These are phyloP conservation scores for Fraxinus americana DNA, from an alignment of 257 asterid genomes.

Conservation along the genomic window DNA sequence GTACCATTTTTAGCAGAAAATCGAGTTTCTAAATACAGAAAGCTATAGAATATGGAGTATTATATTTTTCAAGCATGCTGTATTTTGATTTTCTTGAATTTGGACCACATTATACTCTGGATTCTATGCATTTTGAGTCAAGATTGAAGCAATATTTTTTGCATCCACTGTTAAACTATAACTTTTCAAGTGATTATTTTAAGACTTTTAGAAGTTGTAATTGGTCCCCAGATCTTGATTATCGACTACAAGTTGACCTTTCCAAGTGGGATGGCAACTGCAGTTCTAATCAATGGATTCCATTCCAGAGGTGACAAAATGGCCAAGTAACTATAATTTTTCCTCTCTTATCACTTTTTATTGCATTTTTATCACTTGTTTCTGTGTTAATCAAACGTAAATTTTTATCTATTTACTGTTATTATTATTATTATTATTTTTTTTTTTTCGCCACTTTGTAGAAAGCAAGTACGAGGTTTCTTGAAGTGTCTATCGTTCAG, in stretches of 20 bases:
- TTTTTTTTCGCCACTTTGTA: constrained; percentile 31
- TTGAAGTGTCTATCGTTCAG: constrained; percentile 64
- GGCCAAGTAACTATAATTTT: constrained; percentile 55
- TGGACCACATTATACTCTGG: constrained; percentile 28
- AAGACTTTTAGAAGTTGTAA: constrained; percentile 10
- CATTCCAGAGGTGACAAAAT: constrained; percentile 67
- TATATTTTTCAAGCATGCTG: background rate
- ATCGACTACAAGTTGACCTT: constrained; percentile 83
- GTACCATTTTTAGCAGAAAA: constrained; percentile 20
- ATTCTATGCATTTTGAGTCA: background rate
- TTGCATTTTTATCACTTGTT: background rate
- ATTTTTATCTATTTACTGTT: too few species aligned
- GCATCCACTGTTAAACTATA: background rate
- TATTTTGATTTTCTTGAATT: background rate
- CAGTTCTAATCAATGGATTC: constrained; percentile 87
- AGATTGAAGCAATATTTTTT: background rate
- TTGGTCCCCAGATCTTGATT: constrained; percentile 68
- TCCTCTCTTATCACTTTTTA: background rate
- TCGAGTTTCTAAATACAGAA: constrained; percentile 16
- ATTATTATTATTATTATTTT: background rate
- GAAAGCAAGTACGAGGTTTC: constrained; percentile 77
- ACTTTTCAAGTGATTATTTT: constrained; percentile 5
- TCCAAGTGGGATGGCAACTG: constrained; percentile 96
- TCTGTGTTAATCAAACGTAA: background rate
- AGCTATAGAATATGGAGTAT: background rate